Conservation (phyloP, 768 basidiomycete species). For the Trametes gibbosa region DNA sequence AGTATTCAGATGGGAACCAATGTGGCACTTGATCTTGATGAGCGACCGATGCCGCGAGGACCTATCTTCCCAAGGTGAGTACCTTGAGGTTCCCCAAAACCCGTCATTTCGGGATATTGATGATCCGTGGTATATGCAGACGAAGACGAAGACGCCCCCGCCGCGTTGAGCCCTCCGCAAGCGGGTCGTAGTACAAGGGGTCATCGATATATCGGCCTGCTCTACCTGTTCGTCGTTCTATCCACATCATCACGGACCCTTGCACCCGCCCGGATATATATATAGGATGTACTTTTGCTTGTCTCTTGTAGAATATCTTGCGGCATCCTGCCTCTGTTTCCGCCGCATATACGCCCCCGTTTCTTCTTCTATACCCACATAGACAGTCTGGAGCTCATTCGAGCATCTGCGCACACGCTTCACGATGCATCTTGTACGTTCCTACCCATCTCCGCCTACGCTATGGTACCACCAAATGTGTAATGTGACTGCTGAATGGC, state of each 20-base stretch:
- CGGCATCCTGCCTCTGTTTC: background rate
- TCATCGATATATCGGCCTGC: background rate
- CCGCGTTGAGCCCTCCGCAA: background rate
- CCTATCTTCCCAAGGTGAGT: constrained; percentile 80
- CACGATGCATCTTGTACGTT: background rate
- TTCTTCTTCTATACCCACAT: constrained; percentile 5
- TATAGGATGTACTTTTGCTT: background rate
- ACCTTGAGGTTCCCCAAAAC: background rate
- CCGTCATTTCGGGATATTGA: background rate
- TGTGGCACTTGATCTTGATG: constrained; percentile 89
- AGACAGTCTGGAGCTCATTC: background rate
- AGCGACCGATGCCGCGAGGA: constrained; percentile 87
- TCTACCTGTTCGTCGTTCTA: background rate
- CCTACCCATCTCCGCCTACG: background rate
- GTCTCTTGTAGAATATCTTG: background rate
- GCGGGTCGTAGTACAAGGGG: background rate
- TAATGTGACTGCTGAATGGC: constrained; percentile 4
- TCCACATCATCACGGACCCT: background rate
- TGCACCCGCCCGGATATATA: background rate
- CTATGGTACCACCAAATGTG: constrained; percentile 2
- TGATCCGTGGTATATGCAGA: background rate
- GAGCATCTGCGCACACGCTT: background rate
- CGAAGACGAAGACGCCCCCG: constrained; percentile 13
- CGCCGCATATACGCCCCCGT: background rate
- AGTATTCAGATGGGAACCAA: constrained; percentile 90